phyloP scores from a whole-genome alignment of 768 basidiomycete species.

The Candolleomyces aberdarensis region DNA sequence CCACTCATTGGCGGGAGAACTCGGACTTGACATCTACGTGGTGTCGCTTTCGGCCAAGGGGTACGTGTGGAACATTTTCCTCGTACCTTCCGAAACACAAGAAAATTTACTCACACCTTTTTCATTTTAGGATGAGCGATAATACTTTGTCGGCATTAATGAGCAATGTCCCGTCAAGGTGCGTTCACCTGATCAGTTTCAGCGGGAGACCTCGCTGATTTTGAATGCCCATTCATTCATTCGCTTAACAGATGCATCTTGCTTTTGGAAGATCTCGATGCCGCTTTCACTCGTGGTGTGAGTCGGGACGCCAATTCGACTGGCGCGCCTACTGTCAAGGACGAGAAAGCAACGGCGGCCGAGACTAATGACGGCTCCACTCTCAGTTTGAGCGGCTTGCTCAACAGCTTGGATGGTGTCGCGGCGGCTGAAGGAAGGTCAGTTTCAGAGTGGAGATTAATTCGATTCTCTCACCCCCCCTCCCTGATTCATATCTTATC shows the following conservation, averaged over 20 bases:
- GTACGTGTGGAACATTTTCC: conserved; percentile 37
- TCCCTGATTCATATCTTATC: background rate
- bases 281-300: conserved; percentile 85
- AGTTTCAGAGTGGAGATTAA: conserved; percentile 24
- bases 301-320: conserved; percentile 80
- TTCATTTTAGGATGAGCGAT: conserved; percentile 73
- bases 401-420: conserved; percentile 85
- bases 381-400: conserved; percentile 77
- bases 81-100: conserved; percentile 1
- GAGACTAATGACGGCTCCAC: conserved; percentile 74
- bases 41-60: conserved; percentile 86
- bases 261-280: conserved; percentile 91
- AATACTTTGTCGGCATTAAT: conserved; percentile 84
- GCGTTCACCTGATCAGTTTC: conserved; percentile 8
- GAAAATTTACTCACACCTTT: conserved; percentile 9
- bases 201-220: background rate
- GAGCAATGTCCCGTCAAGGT: conserved; percentile 87
- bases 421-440: conserved; percentile 85
- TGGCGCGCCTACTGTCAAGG: conserved; percentile 52
- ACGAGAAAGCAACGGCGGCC: conserved; percentile 20
- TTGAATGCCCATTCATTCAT: conserved; percentile 3
- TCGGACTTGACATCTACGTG: conserved; percentile 89
- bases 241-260: conserved; percentile 70
- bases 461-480: background rate
- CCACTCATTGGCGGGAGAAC: conserved; percentile 80